Conservation (phyloP, 164 flowering plant genomes). For the Dillenia turbinata region DNA sequence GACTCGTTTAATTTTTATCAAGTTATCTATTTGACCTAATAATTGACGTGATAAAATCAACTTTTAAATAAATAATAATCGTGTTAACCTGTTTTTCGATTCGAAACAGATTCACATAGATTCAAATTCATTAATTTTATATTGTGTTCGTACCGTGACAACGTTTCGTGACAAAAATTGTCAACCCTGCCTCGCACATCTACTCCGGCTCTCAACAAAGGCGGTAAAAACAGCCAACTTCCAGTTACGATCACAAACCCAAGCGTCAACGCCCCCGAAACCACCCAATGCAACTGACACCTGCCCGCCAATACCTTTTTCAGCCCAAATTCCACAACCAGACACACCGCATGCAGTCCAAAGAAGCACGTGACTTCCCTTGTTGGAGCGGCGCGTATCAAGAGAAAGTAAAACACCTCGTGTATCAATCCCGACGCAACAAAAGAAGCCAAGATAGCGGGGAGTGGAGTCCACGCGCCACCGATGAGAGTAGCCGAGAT, state of each 20-base stretch:
- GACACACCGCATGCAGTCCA: conserved; percentile 18
- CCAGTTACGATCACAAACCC: neutral
- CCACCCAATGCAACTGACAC: neutral
- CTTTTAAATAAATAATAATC: too few species aligned
- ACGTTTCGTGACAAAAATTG: too few species aligned
- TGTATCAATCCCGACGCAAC: conserved; percentile 23
- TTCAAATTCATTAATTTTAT: too few species aligned
- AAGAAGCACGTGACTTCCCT: conserved; percentile 22
- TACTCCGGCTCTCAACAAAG: too few species aligned
- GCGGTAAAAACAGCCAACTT: too few species aligned
- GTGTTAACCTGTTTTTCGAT: too few species aligned
- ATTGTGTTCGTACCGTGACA: too few species aligned
- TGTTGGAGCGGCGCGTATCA: conserved; percentile 18
- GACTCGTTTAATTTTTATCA: too few species aligned
- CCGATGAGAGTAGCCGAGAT: neutral
- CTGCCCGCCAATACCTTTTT: conserved; percentile 7
- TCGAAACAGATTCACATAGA: too few species aligned
- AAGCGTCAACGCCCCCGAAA: neutral
- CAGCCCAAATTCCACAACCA: conserved; percentile 10
- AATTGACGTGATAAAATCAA: too few species aligned
- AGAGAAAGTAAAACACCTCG: conserved; percentile 17
- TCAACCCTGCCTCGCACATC: too few species aligned
- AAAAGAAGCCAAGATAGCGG: conserved; percentile 13
- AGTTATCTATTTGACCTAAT: too few species aligned
- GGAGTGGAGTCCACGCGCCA: conserved; percentile 2